These are phyloP conservation scores for Fusarium caatingaense DNA, from an alignment of 2,329 filamentous ascomycete genomes.

Conservation along the genomic window DNA sequence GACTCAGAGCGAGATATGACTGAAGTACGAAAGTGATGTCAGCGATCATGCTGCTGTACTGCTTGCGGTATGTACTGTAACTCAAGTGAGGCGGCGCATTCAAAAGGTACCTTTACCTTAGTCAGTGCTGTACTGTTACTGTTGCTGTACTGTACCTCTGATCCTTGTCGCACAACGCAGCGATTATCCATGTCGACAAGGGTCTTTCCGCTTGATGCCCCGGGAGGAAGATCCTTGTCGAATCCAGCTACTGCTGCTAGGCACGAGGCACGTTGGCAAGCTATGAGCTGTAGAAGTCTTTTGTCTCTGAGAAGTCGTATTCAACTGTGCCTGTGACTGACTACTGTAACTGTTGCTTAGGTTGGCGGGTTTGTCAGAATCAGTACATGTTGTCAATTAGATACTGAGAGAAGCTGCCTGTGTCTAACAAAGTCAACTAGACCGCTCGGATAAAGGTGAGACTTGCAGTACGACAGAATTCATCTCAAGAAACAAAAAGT, in stretches of 20 bases:
- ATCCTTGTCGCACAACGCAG: slow-evolving; percentile 26
- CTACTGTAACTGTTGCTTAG: neutral
- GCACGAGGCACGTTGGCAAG: slow-evolving; percentile 17
- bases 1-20: slow-evolving; percentile 7
- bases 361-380: neutral
- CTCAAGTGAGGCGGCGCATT: slow-evolving; percentile 32
- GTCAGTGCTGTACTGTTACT: neutral
- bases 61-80: slow-evolving; percentile 6
- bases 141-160: neutral
- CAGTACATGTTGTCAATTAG: neutral
- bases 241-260: slow-evolving; percentile 8
- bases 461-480: neutral
- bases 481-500: neutral
- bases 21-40: slow-evolving; percentile 38
- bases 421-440: neutral
- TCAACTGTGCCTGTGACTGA: neutral
- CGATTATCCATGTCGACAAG: slow-evolving; percentile 39
- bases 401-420: neutral
- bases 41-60: slow-evolving; percentile 35
- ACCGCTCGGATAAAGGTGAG: neutral
- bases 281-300: slow-evolving; percentile 13
- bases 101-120: slow-evolving; percentile 14
- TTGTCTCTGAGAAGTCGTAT: neutral
- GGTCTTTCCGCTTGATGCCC: slow-evolving; percentile 33
- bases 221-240: slow-evolving; percentile 28